These are phyloP conservation scores for Aspergillus affinis DNA, from an alignment of 495 filamentous ascomycete species.

Conservation along the genomic window DNA sequence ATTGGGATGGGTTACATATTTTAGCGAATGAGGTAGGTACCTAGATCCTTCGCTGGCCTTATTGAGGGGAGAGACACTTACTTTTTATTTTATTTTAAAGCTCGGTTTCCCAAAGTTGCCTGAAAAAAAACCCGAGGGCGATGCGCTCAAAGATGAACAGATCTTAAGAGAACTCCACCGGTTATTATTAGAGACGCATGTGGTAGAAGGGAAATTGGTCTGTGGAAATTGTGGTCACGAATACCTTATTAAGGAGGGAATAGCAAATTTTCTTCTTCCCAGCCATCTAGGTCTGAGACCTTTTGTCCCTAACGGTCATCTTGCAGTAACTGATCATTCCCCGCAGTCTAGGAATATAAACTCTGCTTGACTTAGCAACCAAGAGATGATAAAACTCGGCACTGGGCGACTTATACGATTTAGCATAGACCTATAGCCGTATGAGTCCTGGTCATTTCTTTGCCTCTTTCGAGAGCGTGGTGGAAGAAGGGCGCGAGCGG, in stretches of 20 bases:
- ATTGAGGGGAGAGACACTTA: conserved; percentile 7
- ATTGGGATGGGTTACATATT: conserved; percentile 75
- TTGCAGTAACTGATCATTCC: neutral
- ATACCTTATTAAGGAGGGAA: conserved; percentile 90
- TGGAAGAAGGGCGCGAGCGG: neutral
- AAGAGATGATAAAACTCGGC: neutral
- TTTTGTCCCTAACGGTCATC: conserved; percentile 4
- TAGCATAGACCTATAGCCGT: too few species aligned
- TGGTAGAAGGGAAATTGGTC: conserved; percentile 80
- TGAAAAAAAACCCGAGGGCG: conserved; percentile 58
- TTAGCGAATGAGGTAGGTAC: conserved; percentile 73
- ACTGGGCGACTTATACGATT: neutral
- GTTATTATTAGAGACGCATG: conserved; percentile 85
- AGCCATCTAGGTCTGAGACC: conserved; percentile 73
- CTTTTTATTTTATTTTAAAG: conserved; percentile 34
- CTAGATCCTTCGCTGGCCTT: neutral
- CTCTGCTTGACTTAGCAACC: neutral
- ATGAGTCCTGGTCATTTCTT: too few species aligned
- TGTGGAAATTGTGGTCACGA: conserved; percentile 92
- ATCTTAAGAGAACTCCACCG: conserved; percentile 74
- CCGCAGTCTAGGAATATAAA: neutral
- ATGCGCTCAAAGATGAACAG: conserved; percentile 59
- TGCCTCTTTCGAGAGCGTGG: too few species aligned
- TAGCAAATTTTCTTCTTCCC: conserved; percentile 93
- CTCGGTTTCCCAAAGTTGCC: conserved; percentile 82